phyloP scores from a whole-genome alignment of 2,329 filamentous ascomycete species.

The Stachybotrys chlorohalonatus region DNA sequence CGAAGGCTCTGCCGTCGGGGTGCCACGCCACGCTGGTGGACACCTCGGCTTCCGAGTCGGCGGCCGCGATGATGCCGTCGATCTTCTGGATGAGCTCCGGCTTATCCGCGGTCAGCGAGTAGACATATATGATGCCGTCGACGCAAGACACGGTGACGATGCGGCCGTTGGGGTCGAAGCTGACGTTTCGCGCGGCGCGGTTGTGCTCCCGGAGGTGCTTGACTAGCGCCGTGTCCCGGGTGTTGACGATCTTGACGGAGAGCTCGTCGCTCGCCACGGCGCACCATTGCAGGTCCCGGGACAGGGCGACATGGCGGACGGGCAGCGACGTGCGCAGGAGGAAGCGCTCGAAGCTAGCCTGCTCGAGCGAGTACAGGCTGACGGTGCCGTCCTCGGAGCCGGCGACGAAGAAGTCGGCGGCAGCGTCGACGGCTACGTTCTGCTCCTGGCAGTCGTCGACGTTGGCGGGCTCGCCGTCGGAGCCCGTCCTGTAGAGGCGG shows the following conservation, averaged over 20 bases:
- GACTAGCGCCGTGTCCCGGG: slow-evolving; percentile 66
- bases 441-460: slow-evolving; percentile 87
- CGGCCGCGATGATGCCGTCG: slow-evolving; percentile 71
- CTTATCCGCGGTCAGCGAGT: slow-evolving; percentile 68
- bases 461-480: slow-evolving; percentile 83
- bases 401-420: slow-evolving; percentile 74
- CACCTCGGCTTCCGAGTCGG: slow-evolving; percentile 65
- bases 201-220: slow-evolving; percentile 75
- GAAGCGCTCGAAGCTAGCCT: slow-evolving; percentile 67
- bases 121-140: slow-evolving; percentile 84
- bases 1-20: slow-evolving; percentile 87
- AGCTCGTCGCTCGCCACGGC: slow-evolving; percentile 96
- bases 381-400: slow-evolving; percentile 95
- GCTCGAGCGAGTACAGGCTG: slow-evolving; percentile 77
- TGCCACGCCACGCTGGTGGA: slow-evolving; percentile 80
- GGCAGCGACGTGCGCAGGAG: slow-evolving; percentile 78
- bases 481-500: slow-evolving; percentile 84
- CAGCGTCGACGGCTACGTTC: slow-evolving; percentile 69
- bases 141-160: slow-evolving; percentile 75
- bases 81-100: slow-evolving; percentile 76
- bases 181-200: slow-evolving; percentile 82
- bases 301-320: slow-evolving; percentile 76
- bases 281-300: slow-evolving; percentile 74
- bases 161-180: slow-evolving; percentile 74
- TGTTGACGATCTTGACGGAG: slow-evolving; percentile 80